These are phyloP conservation scores for Globisporangium recalcitrans DNA, from an alignment of 352 stramenopile species.

Conservation along the genomic window DNA sequence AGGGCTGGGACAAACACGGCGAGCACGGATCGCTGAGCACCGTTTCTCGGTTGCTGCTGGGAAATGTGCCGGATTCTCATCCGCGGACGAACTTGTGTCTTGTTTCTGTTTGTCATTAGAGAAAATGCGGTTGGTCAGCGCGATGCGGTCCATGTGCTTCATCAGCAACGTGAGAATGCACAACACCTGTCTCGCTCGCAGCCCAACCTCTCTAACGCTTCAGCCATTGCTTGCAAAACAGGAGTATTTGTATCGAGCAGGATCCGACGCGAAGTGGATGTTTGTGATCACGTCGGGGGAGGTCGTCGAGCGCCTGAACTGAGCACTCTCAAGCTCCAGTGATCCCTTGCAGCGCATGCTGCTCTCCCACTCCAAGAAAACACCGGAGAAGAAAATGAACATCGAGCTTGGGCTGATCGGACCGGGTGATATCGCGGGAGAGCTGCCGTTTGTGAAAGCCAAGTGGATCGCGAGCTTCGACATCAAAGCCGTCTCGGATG, in stretches of 20 bases:
- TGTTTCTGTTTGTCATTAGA: conserved; percentile 21
- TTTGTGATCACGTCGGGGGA: conserved; percentile 67
- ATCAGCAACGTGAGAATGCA: conserved; percentile 42
- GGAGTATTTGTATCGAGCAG: conserved; percentile 68
- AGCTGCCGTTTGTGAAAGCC: conserved; percentile 51
- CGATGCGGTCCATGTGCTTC: conserved; percentile 60
- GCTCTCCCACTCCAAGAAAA: conserved; percentile 25
- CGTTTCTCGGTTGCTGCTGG: not conserved
- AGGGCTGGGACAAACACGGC: conserved; percentile 68
- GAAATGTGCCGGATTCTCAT: not conserved
- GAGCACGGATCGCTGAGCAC: not conserved
- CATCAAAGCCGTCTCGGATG: conserved; percentile 61
- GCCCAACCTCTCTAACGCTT: not conserved
- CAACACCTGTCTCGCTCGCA: not conserved
- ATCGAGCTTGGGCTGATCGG: conserved; percentile 61
- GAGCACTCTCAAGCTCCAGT: conserved; percentile 20
- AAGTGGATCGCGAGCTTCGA: conserved; percentile 51
- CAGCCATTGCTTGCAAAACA: conserved; percentile 10
- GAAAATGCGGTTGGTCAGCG: conserved; percentile 71
- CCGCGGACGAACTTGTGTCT: not conserved
- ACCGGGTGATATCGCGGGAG: conserved; percentile 50
- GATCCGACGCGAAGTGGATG: conserved; percentile 65
- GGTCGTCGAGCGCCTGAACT: conserved; percentile 65
- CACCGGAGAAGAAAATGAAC: conserved; percentile 63
- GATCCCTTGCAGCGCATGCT: conserved; percentile 23